phyloP scores from a whole-genome alignment of 2,329 filamentous ascomycete species.

The Pseudogymnoascus sp. region DNA sequence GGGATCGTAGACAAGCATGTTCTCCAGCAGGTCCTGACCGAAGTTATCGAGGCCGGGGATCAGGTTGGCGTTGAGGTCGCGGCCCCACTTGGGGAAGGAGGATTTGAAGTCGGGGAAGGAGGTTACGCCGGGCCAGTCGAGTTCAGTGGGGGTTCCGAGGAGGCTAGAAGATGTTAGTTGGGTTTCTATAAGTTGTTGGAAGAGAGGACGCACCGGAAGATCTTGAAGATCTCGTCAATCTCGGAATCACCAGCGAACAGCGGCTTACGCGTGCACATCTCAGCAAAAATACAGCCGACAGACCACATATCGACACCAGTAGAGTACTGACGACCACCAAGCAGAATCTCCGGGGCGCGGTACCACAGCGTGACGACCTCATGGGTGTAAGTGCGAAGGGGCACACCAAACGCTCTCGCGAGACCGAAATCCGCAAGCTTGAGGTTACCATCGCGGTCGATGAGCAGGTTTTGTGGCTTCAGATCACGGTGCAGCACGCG shows the following conservation, averaged over 20 bases:
- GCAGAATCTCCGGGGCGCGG: slow-evolving; percentile 78
- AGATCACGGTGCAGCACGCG: slow-evolving; percentile 80
- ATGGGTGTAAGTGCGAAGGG: slow-evolving; percentile 84
- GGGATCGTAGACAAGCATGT: slow-evolving; percentile 78
- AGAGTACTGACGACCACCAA: slow-evolving; percentile 85
- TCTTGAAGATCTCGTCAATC: slow-evolving; percentile 93
- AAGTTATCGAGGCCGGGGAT: slow-evolving; percentile 66
- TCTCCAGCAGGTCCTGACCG: slow-evolving; percentile 59
- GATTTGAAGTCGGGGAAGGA: slow-evolving; percentile 90
- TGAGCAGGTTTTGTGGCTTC: slow-evolving; percentile 85
- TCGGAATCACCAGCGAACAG: slow-evolving; percentile 89
- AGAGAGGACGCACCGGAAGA: slow-evolving; percentile 59
- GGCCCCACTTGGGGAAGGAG: slow-evolving; percentile 84
- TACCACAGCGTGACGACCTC: slow-evolving; percentile 96
- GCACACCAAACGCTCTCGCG: slow-evolving; percentile 83
- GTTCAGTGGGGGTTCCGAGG: slow-evolving; percentile 75
- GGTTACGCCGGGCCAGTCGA: slow-evolving; percentile 83
- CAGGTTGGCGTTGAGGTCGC: slow-evolving; percentile 56
- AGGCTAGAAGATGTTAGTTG: slow-evolving; percentile 40
- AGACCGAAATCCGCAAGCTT: slow-evolving; percentile 88
- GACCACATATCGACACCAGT: slow-evolving; percentile 97
- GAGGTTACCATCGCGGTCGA: slow-evolving; percentile 77
- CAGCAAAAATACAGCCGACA: slow-evolving; percentile 86
- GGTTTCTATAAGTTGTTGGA: background rate
- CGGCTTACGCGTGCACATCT: slow-evolving; percentile 92